Conservation (phyloP, 495 filamentous ascomycete species). For the Lepidopterella palustris region DNA sequence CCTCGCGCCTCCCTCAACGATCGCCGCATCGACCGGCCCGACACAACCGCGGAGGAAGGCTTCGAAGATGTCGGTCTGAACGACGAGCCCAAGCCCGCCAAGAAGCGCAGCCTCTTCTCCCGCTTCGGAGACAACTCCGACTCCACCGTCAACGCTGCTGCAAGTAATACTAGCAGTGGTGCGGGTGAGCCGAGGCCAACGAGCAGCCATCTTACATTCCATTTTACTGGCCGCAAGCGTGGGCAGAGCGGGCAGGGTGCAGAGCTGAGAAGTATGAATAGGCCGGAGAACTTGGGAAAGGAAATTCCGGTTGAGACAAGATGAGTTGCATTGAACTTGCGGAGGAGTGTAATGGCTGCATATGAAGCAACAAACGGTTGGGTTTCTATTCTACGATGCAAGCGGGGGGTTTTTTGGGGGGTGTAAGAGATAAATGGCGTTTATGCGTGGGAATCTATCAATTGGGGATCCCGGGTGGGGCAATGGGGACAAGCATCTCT, state of each 20-base stretch:
- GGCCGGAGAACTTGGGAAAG: slow-evolving; percentile 3
- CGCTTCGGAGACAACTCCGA: slow-evolving; percentile 71
- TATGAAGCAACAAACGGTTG: neutral
- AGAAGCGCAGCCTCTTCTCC: slow-evolving; percentile 78
- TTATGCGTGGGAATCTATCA: neutral
- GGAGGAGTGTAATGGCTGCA: neutral
- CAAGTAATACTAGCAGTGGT: too few relatives aligned
- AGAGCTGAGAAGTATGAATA: slow-evolving; percentile 36
- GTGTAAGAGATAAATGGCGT: neutral
- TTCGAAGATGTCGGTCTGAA: slow-evolving; percentile 91
- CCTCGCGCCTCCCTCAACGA: slow-evolving; percentile 43
- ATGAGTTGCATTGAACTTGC: too few relatives aligned
- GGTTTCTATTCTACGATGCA: neutral
- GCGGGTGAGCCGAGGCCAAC: slow-evolving; percentile 36
- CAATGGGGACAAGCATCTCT: too few relatives aligned
- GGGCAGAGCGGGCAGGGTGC: slow-evolving; percentile 67
- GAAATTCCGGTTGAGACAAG: neutral
- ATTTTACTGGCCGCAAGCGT: slow-evolving; percentile 64
- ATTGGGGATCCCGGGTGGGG: too few relatives aligned
- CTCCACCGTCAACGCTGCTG: slow-evolving; percentile 32
- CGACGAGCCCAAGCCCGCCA: slow-evolving; percentile 58
- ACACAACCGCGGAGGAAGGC: slow-evolving; percentile 53
- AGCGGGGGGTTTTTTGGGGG: neutral
- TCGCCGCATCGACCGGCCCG: slow-evolving; percentile 33
- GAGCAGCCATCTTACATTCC: slow-evolving; percentile 52